Evolutionary conservation across 495 filamentous ascomycete species (phyloP), one percentile per base, ranked within the genome.

Genomic region (Saxophila tyrrhenica): DNA sequence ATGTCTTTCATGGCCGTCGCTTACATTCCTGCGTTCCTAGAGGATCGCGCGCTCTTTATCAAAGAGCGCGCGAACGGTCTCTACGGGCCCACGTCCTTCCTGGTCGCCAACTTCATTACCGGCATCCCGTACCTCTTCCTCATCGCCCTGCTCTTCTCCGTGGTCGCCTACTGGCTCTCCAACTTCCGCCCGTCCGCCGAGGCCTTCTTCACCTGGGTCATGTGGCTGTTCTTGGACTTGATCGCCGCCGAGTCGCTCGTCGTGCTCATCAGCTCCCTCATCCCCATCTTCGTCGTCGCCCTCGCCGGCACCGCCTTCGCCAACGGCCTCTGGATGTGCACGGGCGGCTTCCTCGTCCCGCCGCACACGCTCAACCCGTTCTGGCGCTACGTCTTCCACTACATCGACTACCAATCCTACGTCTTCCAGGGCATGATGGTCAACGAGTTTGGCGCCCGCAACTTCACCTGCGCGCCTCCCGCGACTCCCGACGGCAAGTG

Each of bases 351-450:
- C 72, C 72, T 91, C 63, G 85, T 89, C n/a, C 71, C 73, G 13
- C 78, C 79, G 15, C 77, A 69, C 0, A 75, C 82, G 8, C 69
- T 92, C 43, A 92, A 92, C 64, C 78, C 79, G 10, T 92, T 92
- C 55, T 92, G 84, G 82, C 77, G 78, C 64, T 92, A 91, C 64
- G 84, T 85, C 0, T 89, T 89, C 59, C 80, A 86, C 58, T 89
- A 85, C 62, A 90, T 89, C 63, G 85, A 91, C 61, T 89, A 89
- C 62, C 85, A 88, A 67, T 70, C 60, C 35, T 91, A 87, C 59
- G 86, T 90, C 25, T 91, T 92, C 73, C 83, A 88, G 57, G 87
- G 86, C 17, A 89, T 92, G 87, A 87, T 92, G 85, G 78, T 90
- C 20, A 91, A 90, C 63, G 85, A 92, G 67, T 89, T 92, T 62